These are phyloP conservation scores for Thelonectria blattea DNA, from an alignment of 2,329 filamentous ascomycete species.

Conservation along the genomic window DNA sequence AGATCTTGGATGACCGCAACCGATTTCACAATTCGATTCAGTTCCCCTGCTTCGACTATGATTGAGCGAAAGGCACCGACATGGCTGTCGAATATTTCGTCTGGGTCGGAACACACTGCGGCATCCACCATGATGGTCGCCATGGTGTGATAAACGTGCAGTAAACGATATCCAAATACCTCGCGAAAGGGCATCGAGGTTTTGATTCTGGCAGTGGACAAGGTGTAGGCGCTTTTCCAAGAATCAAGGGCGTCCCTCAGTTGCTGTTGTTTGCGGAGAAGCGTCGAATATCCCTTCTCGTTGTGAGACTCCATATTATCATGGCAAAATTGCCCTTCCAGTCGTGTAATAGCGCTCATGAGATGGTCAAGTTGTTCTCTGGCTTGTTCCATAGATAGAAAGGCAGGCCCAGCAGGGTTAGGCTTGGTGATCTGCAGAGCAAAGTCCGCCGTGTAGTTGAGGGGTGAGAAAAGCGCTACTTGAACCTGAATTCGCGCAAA, in stretches of 20 bases:
- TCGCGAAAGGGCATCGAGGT: constrained; percentile 25
- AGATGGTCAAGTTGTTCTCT: constrained; percentile 29
- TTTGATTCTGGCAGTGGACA: constrained; percentile 25
- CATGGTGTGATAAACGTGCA: constrained; percentile 50
- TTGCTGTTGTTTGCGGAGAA: constrained; percentile 10
- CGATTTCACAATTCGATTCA: constrained; percentile 16
- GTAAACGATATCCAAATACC: constrained; percentile 37
- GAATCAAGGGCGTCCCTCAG: constrained; percentile 19
- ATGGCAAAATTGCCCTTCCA: constrained; percentile 20
- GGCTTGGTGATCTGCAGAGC: constrained; percentile 13
- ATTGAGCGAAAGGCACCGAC: constrained; percentile 42
- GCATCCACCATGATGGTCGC: constrained; percentile 49
- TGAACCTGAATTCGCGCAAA: constrained; percentile 44
- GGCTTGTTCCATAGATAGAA: constrained; percentile 14
- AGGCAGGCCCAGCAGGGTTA: constrained; percentile 2
- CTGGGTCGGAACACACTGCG: constrained; percentile 38
- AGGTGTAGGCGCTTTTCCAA: constrained; percentile 35
- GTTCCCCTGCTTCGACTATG: constrained; percentile 32
- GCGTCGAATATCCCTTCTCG: too few species aligned
- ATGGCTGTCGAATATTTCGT: constrained; percentile 46
- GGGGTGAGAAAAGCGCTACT: constrained; percentile 31
- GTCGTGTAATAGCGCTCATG: constrained; percentile 29
- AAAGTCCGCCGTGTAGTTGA: constrained; percentile 18
- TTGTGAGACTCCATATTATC: background rate
- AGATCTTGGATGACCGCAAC: constrained; percentile 10